phyloP scores from a whole-genome alignment of 78 protist genomes.

The Dictyostelium brefeldianum region DNA sequence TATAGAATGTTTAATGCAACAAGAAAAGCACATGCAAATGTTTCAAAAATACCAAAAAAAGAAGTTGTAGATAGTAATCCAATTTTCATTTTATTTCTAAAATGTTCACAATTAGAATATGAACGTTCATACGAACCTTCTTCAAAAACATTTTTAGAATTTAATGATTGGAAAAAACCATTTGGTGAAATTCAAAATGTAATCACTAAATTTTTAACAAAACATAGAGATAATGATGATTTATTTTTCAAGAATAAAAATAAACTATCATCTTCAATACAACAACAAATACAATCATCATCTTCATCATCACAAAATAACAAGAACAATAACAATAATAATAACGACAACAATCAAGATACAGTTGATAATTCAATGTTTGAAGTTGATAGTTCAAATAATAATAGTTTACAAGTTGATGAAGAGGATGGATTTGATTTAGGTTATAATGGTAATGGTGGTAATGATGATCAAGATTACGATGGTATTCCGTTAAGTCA shows the following conservation, averaged over 20 bases:
- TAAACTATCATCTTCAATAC: not conserved
- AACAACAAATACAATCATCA: not conserved
- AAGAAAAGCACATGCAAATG: not conserved
- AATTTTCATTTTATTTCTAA: constrained; percentile 35
- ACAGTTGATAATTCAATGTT: not conserved
- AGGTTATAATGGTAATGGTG: not conserved
- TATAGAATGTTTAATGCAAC: constrained; percentile 46
- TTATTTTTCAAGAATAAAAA: not conserved
- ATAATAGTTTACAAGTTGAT: not conserved
- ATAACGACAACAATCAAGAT: not conserved
- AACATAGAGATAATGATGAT: constrained; percentile 1
- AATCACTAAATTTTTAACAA: constrained; percentile 48
- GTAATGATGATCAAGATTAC: not conserved
- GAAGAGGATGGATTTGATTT: not conserved
- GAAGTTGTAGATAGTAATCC: constrained; percentile 59
- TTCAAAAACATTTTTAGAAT: constrained; percentile 68
- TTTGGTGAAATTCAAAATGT: not conserved
- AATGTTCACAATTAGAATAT: constrained; percentile 52
- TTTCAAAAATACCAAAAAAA: not conserved
- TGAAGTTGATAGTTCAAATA: not conserved
- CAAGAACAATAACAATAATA: not conserved
- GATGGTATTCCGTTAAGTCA: not conserved
- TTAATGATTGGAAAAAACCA: constrained; percentile 58
- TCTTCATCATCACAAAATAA: not conserved
- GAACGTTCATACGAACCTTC: constrained; percentile 64